Conservation (phyloP, 2,329 filamentous ascomycete species). For the Fusarium domesticum region DNA sequence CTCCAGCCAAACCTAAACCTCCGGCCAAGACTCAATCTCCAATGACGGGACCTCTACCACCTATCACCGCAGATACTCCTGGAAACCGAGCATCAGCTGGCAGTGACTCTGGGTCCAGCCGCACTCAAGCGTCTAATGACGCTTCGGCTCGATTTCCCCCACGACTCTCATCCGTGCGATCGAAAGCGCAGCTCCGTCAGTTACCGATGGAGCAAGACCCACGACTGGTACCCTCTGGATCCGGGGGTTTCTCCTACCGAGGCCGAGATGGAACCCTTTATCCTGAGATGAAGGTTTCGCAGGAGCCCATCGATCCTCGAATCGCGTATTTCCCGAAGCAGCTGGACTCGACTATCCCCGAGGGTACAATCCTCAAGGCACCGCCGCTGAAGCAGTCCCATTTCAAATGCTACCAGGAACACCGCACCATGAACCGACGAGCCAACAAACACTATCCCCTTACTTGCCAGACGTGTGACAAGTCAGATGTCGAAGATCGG, state of each 20-base stretch:
- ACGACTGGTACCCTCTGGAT: slow-evolving; percentile 34
- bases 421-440: slow-evolving; percentile 47
- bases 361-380: slow-evolving; percentile 41
- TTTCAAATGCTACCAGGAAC: slow-evolving; percentile 47
- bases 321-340: slow-evolving; percentile 40
- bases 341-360: slow-evolving; percentile 25
- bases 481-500: slow-evolving; percentile 43
- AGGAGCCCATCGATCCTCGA: slow-evolving; percentile 33
- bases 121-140: slow-evolving; percentile 20
- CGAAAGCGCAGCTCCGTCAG: slow-evolving; percentile 23
- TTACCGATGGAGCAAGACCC: slow-evolving; percentile 27
- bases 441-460: slow-evolving; percentile 50
- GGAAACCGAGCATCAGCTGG: slow-evolving; percentile 17
- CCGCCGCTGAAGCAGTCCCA: slow-evolving; percentile 44
- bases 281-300: slow-evolving; percentile 38
- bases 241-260: slow-evolving; percentile 35
- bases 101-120: slow-evolving; percentile 20
- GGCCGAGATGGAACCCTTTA: slow-evolving; percentile 42
- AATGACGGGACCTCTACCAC: slow-evolving; percentile 23
- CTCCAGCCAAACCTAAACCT: slow-evolving; percentile 20
- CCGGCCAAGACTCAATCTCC: slow-evolving; percentile 13
- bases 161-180: slow-evolving; percentile 33
- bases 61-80: slow-evolving; percentile 9
- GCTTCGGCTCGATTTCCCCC: slow-evolving; percentile 28
- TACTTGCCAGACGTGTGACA: slow-evolving; percentile 52